Evolutionary conservation across 2,329 filamentous ascomycete genomes (phyloP), one percentile per base, ranked within the genome.

Genomic region (Beauveria sp.): DNA sequence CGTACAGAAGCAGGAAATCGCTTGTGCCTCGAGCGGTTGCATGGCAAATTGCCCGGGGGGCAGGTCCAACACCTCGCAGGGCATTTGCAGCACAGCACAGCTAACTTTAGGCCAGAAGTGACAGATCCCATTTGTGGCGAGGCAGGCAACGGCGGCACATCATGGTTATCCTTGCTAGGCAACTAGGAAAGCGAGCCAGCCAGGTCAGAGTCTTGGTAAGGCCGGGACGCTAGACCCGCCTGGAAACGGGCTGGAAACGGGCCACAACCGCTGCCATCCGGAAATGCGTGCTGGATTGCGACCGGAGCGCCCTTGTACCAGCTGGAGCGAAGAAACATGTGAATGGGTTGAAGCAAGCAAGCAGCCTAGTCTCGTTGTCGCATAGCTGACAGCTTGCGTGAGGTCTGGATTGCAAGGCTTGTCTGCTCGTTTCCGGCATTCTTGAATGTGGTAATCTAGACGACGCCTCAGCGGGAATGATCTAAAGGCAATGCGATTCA

Each of bases 181-280:
- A 34, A 34, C 34, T 38, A 14, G 34, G 12, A 54, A 50, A 34
- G 46, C 16, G 18, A 50, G 51, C 51, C 60, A 52, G 45, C 54
- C 46, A 51, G 49, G 38, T 62, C 55, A 59, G 49, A 42, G 34
- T 14, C 34, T 60, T 57, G 45, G 56, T 42, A 59, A 64, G 59
- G 55, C 71, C 68, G 65, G 70, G 66, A 63, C 63, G 64, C 64
- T 68, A 68, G 69, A 66, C 67, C 68, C 67, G 66, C 62, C 58
- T 38, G 34, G 34, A 38, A 38, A 38, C 34, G 34, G 34, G 34
- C 24, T 38, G 50, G 28, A 8, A 48, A 40, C 48, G 58, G 49
- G 61, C 55, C 53, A 61, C 49, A 62, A 59, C 42, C 55, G 53
- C 49, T 53, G 61, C 56, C 63, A 62, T 50, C 58, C 50, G 58